Conservation (phyloP, 192 early-diverging fungal genomes). For the Coemansia sp. region DNA sequence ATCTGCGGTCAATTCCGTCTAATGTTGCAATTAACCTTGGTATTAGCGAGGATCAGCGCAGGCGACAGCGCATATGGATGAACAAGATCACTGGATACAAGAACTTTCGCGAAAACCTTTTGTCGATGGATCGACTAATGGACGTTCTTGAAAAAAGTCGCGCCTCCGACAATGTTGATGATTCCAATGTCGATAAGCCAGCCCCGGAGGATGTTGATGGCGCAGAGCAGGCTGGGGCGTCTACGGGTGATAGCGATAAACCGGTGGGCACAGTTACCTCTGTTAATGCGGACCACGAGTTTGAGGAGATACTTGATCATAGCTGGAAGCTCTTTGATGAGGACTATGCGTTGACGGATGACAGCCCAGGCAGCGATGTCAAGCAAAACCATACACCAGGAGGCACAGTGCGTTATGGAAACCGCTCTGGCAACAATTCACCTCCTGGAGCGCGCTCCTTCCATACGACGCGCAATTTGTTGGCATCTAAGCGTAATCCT, state of each 20-base stretch:
- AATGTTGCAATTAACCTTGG: constrained; percentile 23
- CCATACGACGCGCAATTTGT: constrained; percentile 15
- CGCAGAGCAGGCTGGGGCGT: neutral
- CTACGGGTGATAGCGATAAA: neutral
- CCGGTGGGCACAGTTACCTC: neutral
- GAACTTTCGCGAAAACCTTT: constrained; percentile 27
- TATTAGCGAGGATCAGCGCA: constrained; percentile 33
- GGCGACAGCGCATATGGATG: constrained; percentile 44
- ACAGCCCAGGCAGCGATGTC: neutral
- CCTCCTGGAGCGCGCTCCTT: constrained; percentile 24
- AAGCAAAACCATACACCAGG: neutral
- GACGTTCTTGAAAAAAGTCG: constrained; percentile 11
- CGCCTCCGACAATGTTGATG: neutral
- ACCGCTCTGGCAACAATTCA: neutral
- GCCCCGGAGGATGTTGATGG: neutral
- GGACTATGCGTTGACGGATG: constrained; percentile 1
- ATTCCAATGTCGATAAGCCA: neutral
- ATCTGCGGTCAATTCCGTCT: too few relatives aligned
- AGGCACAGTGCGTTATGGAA: neutral
- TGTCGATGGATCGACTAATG: constrained; percentile 35
- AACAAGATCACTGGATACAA: constrained; percentile 41
- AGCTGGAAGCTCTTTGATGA: constrained; percentile 47
- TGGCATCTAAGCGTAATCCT: neutral
- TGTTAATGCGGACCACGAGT: constrained; percentile 32
- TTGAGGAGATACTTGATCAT: constrained; percentile 38